Percentiles rank a stretch among this genome's conserved stretches.
phyloP scores from a whole-genome alignment of 352 stramenopile genomes.

The Phytophthora constricta region DNA sequence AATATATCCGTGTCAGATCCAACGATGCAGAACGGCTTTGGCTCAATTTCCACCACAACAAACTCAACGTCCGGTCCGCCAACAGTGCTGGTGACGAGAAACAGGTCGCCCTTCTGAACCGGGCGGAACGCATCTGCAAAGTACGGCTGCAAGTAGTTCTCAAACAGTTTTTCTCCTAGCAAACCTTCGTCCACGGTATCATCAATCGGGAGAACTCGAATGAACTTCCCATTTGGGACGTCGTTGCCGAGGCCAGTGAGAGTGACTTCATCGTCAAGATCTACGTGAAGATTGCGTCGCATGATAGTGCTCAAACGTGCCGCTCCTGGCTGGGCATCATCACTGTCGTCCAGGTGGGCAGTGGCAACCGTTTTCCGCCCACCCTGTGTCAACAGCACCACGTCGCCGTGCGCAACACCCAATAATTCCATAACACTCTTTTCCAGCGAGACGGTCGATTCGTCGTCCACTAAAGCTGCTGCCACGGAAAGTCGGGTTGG shows the following conservation, averaged over 20 bases:
- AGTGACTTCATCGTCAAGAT: slow-evolving; percentile 21
- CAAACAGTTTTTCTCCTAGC: slow-evolving; percentile 24
- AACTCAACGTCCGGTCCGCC: slow-evolving; percentile 23
- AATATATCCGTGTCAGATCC: slow-evolving; percentile 29
- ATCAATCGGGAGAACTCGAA: slow-evolving; percentile 28
- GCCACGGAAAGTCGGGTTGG: slow-evolving; percentile 19
- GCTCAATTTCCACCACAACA: slow-evolving; percentile 25
- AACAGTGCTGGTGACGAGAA: slow-evolving; percentile 7
- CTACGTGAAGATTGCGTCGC: slow-evolving; percentile 23
- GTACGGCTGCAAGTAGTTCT: slow-evolving; percentile 31
- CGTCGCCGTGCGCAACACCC: slow-evolving; percentile 20
- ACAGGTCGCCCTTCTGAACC: slow-evolving; percentile 23
- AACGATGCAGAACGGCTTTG: slow-evolving; percentile 27
- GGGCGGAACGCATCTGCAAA: slow-evolving; percentile 22
- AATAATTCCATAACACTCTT: slow-evolving; percentile 19
- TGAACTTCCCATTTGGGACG: slow-evolving; percentile 20
- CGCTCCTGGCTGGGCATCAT: slow-evolving; percentile 15
- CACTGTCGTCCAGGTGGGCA: slow-evolving; percentile 26
- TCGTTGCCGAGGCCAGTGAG: slow-evolving; percentile 23
- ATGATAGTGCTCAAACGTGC: slow-evolving; percentile 30
- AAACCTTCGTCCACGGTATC: slow-evolving; percentile 25
- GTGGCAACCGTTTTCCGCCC: slow-evolving; percentile 24
- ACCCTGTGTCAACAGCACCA: slow-evolving; percentile 19
- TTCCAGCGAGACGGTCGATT: slow-evolving; percentile 21
- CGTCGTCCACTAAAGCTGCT: slow-evolving; percentile 19